Evolutionary conservation across 1,284 basidiomycete species (phyloP).

Genomic region (Naganishia albida): DNA sequence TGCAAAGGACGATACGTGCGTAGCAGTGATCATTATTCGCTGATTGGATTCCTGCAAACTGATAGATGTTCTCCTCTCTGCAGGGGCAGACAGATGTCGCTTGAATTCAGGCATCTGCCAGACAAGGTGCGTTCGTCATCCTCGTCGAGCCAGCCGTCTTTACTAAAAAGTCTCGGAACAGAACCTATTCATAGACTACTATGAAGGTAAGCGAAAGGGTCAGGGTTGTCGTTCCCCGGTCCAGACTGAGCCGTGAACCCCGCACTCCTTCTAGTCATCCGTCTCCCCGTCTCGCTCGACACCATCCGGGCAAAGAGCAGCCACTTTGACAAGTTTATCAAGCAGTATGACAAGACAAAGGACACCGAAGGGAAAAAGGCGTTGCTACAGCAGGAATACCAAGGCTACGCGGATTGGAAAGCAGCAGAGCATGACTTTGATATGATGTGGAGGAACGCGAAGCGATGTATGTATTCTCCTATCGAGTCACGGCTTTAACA

Average conservation of each 20-base stretch:
- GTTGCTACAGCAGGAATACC: slow-evolving; percentile 14
- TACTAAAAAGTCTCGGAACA: not conserved
- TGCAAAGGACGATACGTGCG: slow-evolving; percentile 24
- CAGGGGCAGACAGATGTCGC: slow-evolving; percentile 15
- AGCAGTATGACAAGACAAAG: slow-evolving; percentile 27
- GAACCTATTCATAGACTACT: slow-evolving; percentile 23
- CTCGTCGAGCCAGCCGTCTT: not conserved
- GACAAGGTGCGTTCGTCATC: slow-evolving; percentile 4
- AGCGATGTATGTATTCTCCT: slow-evolving; percentile 29
- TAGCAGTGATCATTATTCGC: no score
- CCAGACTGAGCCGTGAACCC: not conserved
- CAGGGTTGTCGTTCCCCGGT: no score
- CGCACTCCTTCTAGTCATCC: slow-evolving; percentile 2
- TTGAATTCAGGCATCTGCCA: slow-evolving; percentile 20
- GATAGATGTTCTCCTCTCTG: not conserved
- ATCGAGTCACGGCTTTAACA: not conserved
- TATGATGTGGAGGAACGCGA: slow-evolving; percentile 33
- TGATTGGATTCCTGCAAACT: not conserved
- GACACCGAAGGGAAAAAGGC: slow-evolving; percentile 2
- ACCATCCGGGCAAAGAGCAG: slow-evolving; percentile 13
- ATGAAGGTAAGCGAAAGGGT: not conserved
- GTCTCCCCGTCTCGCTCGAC: slow-evolving; percentile 19
- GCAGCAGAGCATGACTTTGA: slow-evolving; percentile 33
- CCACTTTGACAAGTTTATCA: slow-evolving; percentile 24
- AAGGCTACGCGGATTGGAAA: slow-evolving; percentile 26